Evolutionary conservation across 2,329 filamentous ascomycete genomes (phyloP).

Genomic region (Claviceps fusiformis): DNA sequence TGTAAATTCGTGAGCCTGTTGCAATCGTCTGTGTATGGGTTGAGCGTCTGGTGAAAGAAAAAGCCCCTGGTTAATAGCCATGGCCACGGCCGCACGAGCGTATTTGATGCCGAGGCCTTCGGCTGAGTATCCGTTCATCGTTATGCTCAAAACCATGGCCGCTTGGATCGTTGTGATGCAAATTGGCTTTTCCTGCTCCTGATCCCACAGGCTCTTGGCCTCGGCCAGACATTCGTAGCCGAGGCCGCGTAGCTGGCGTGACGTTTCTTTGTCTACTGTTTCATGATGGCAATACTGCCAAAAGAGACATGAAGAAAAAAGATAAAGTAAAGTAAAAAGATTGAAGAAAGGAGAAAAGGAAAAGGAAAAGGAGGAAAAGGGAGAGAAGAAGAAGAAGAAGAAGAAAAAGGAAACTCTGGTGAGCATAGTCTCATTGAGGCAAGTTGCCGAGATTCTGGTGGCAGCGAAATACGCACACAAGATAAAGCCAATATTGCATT

Average conservation of each 20-base stretch:
- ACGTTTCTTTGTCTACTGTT: slow-evolving; percentile 10
- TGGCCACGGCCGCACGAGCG: neutral
- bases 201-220: slow-evolving; percentile 18
- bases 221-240: slow-evolving; percentile 19
- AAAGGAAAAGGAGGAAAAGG: neutral
- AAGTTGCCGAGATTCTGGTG: slow-evolving; percentile 6
- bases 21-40: neutral
- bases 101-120: neutral
- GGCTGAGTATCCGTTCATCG: neutral
- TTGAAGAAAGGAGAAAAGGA: neutral
- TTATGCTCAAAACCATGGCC: slow-evolving; percentile 11
- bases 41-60: neutral
- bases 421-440: neutral
- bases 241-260: slow-evolving; percentile 15
- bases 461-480: slow-evolving; percentile 5
- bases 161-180: slow-evolving; percentile 19
- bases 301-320: too few relatives aligned
- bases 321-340: neutral
- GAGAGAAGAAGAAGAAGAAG: neutral
- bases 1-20: neutral
- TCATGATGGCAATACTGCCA: neutral
- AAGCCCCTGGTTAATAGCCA: neutral
- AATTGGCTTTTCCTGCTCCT: slow-evolving; percentile 10
- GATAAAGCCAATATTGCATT: slow-evolving; percentile 1
- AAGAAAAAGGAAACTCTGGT: neutral